These are phyloP conservation scores for Citrus medica DNA, from an alignment of 345 rosid species.

Conservation along the genomic window DNA sequence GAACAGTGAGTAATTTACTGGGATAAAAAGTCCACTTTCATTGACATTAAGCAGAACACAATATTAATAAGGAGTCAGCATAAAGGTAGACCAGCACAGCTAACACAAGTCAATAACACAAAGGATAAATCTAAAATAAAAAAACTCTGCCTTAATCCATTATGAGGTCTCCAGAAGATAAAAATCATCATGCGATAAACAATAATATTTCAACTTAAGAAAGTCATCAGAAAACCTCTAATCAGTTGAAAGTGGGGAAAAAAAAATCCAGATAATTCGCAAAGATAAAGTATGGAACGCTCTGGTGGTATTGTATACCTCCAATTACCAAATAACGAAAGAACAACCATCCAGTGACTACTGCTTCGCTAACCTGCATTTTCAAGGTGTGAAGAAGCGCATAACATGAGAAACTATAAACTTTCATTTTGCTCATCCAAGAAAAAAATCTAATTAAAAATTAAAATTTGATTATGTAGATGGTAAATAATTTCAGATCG, in stretches of 20 bases:
- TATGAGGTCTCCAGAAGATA: neutral
- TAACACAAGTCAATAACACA: neutral
- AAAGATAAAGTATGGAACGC: neutral
- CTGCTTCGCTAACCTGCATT: conserved; percentile 93
- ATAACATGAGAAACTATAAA: conserved; percentile 12
- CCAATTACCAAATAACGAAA: conserved; percentile 98
- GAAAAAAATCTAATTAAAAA: conserved; percentile 4
- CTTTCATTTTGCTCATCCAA: neutral
- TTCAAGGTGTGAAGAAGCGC: conserved; percentile 9
- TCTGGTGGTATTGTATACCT: conserved; percentile 45
- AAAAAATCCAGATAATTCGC: conserved; percentile 1
- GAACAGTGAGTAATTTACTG: neutral
- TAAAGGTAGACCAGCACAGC: neutral
- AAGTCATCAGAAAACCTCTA: conserved; percentile 1
- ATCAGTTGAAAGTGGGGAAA: neutral
- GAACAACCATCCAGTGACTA: conserved; percentile 96
- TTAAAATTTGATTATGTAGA: neutral
- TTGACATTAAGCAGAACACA: neutral
- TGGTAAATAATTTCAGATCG: neutral
- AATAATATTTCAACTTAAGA: neutral
- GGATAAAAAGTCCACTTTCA: neutral
- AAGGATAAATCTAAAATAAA: neutral
- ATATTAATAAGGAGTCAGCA: neutral
- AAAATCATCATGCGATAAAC: neutral
- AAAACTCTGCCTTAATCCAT: neutral